Evolutionary conservation across 306 rosid genomes (phyloP).

Genomic region (Casuarina cunninghamiana): DNA sequence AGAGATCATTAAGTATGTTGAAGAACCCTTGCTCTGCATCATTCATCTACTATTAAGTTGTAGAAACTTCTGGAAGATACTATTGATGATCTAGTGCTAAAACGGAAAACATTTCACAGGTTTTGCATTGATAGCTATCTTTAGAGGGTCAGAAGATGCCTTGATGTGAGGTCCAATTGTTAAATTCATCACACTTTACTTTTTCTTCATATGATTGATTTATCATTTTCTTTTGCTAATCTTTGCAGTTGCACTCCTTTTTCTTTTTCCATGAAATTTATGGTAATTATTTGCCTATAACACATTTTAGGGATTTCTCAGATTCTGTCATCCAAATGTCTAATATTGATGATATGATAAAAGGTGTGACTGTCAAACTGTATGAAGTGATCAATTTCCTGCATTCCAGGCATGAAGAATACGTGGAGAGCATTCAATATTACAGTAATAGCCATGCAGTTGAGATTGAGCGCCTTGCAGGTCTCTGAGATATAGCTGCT

Average conservation of each 20-base stretch:
- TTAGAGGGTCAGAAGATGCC: constrained; percentile 64
- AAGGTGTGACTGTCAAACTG: constrained; percentile 66
- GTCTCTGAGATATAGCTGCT: constrained; percentile 36
- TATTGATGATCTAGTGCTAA: constrained; percentile 47
- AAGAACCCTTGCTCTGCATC: constrained; percentile 73
- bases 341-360: constrained; percentile 76
- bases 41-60: constrained; percentile 51
- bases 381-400: constrained; percentile 57
- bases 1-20: constrained; percentile 49
- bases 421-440: constrained; percentile 50
- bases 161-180: constrained; percentile 28
- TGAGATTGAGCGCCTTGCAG: constrained; percentile 49
- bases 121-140: constrained; percentile 46
- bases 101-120: constrained; percentile 45
- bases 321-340: constrained; percentile 64
- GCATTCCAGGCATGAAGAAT: constrained; percentile 64
- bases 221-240: not conserved
- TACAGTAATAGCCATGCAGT: constrained; percentile 39
- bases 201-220: not conserved
- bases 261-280: constrained; percentile 22
- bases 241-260: constrained; percentile 11
- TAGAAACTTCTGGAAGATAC: constrained; percentile 57
- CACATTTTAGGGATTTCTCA: constrained; percentile 44
- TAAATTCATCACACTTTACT: constrained; percentile 10
- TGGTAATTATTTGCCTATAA: constrained; percentile 24